These are phyloP conservation scores for Apophysomyces trapeziformis DNA, from an alignment of 371 early-diverging fungal species.

Conservation along the genomic window DNA sequence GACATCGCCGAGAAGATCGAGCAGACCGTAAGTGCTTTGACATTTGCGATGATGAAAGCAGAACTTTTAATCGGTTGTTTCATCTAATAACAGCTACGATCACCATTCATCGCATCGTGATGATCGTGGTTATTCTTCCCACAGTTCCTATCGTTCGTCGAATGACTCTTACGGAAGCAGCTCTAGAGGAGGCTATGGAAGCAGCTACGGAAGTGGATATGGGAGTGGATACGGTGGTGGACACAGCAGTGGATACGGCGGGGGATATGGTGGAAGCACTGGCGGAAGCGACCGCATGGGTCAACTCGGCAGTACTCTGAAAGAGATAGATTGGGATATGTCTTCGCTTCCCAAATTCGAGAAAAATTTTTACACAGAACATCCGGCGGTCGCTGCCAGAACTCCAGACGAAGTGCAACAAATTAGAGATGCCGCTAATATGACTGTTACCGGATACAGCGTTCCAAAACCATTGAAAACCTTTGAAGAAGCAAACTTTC, in stretches of 20 bases:
- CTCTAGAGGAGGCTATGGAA: constrained; percentile 24
- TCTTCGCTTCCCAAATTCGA: constrained; percentile 77
- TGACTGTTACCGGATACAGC: constrained; percentile 72
- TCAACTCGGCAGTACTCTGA: constrained; percentile 61
- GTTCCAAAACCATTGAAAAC: constrained; percentile 83
- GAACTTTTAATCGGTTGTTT: background rate
- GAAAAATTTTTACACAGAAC: constrained; percentile 94
- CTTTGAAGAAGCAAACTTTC: constrained; percentile 87
- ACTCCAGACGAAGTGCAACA: constrained; percentile 62
- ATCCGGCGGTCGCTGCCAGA: constrained; percentile 65
- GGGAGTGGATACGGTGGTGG: constrained; percentile 24
- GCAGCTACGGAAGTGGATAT: constrained; percentile 37
- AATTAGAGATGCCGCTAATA: constrained; percentile 70
- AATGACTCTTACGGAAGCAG: constrained; percentile 21
- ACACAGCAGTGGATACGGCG: constrained; percentile 42
- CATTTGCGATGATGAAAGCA: background rate
- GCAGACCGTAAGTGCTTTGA: constrained; percentile 34
- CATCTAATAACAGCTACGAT: constrained; percentile 40
- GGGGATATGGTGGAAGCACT: constrained; percentile 41
- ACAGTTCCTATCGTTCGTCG: constrained; percentile 39
- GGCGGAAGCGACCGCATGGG: constrained; percentile 66
- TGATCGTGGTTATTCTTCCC: constrained; percentile 47
- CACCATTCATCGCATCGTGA: constrained; percentile 41
- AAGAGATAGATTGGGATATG: constrained; percentile 74
- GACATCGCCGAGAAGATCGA: constrained; percentile 46